phyloP scores from a whole-genome alignment of 768 basidiomycete genomes.

The Crepidotus variabilis region DNA sequence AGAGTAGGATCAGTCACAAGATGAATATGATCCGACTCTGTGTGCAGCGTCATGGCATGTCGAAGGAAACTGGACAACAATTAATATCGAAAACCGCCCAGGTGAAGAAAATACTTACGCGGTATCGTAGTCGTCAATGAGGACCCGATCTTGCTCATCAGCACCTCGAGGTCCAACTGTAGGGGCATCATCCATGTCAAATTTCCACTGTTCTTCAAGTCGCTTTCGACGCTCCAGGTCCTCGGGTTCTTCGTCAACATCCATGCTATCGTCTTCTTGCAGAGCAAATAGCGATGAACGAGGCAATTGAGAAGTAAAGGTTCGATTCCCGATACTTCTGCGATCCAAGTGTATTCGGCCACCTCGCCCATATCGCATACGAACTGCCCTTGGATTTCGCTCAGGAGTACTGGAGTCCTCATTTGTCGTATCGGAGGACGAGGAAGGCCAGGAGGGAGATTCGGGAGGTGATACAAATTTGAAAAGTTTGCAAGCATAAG shows the following conservation, averaged over 20 bases:
- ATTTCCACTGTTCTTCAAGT: slow-evolving; percentile 62
- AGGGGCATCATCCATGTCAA: slow-evolving; percentile 62
- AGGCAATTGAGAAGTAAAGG: slow-evolving; percentile 15
- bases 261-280: slow-evolving; percentile 29
- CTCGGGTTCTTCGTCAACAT: slow-evolving; percentile 29
- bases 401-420: slow-evolving; percentile 25
- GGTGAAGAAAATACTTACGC: slow-evolving; percentile 29
- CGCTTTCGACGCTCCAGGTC: slow-evolving; percentile 33
- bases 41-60: slow-evolving; percentile 52
- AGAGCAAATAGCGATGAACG: slow-evolving; percentile 26
- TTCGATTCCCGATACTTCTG: slow-evolving; percentile 33
- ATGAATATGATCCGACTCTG: slow-evolving; percentile 49
- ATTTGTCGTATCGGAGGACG: slow-evolving; percentile 22
- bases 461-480: slow-evolving; percentile 49
- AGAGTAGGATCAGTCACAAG: slow-evolving; percentile 51
- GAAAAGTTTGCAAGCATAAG: slow-evolving; percentile 65
- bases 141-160: slow-evolving; percentile 64
- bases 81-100: slow-evolving; percentile 1
- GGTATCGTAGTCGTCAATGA: slow-evolving; percentile 70
- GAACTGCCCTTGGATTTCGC: slow-evolving; percentile 44
- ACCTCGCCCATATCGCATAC: slow-evolving; percentile 78
- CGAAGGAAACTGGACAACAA: slow-evolving; percentile 42
- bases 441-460: slow-evolving; percentile 25
- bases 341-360: slow-evolving; percentile 79
- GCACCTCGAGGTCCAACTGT: slow-evolving; percentile 50